These are phyloP conservation scores for Bolboschoenoplectus hybrid DNA, from an alignment of 202 grass and related monocot species.

Conservation along the genomic window DNA sequence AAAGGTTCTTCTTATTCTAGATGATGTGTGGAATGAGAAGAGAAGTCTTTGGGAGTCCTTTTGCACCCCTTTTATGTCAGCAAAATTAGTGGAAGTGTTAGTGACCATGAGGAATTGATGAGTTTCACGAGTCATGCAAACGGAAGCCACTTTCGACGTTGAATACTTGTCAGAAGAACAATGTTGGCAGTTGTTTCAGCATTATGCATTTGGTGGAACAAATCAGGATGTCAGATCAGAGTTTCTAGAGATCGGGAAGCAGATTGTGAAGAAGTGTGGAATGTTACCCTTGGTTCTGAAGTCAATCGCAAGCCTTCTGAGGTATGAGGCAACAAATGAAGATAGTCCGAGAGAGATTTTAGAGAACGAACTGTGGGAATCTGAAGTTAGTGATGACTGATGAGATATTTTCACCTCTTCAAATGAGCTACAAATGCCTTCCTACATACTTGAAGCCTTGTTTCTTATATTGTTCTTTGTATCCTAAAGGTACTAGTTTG, in stretches of 20 bases:
- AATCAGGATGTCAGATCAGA: conserved; percentile 23
- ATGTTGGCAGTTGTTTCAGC: background rate
- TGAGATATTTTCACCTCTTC: conserved; percentile 41
- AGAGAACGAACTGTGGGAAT: background rate
- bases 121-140: background rate
- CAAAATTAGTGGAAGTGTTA: conserved; percentile 30
- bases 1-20: conserved; percentile 47
- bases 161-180: background rate
- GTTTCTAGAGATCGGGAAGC: conserved; percentile 36
- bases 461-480: conserved; percentile 24
- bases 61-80: background rate
- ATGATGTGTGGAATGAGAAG: conserved; percentile 26
- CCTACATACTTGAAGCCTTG: conserved; percentile 46
- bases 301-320: conserved; percentile 45
- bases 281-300: conserved; percentile 46
- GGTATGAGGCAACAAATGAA: background rate
- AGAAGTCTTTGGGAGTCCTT: conserved; percentile 34
- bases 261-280: conserved; percentile 45
- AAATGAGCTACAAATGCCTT: conserved; percentile 43
- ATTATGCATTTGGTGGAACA: background rate
- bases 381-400: background rate
- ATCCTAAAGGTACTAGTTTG: background rate
- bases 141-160: background rate
- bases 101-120: conserved; percentile 29
- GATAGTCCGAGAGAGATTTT: conserved; percentile 37